These are phyloP conservation scores for Colletotrichum caudatum DNA, from an alignment of 2,329 filamentous ascomycete species.

Conservation along the genomic window DNA sequence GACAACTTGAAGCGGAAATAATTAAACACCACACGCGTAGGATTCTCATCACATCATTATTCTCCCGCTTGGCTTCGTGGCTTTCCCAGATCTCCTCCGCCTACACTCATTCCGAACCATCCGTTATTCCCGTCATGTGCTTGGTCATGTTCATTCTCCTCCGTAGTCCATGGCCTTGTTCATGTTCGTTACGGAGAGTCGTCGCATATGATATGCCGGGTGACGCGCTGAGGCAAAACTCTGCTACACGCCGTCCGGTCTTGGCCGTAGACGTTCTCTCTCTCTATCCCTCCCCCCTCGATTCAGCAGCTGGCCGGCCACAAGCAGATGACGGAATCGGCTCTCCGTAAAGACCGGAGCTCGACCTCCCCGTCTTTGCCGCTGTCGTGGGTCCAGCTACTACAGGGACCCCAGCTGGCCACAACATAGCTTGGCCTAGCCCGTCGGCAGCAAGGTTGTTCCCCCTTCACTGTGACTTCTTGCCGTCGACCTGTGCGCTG, in stretches of 20 bases:
- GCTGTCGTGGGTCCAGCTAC: neutral
- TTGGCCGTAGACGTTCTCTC: neutral
- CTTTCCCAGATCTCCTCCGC: neutral
- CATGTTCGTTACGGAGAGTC: neutral
- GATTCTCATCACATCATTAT: slow-evolving; percentile 7
- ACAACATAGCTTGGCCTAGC: neutral
- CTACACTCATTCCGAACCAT: neutral
- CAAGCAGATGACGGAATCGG: neutral
- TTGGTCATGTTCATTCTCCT: slow-evolving; percentile 9
- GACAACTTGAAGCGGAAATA: neutral
- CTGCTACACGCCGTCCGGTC: neutral
- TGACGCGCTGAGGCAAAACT: neutral
- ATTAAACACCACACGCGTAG: slow-evolving; percentile 1
- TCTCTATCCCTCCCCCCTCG: neutral
- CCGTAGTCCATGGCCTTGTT: neutral
- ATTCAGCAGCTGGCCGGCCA: neutral
- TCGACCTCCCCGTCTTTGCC: neutral
- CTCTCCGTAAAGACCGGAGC: neutral
- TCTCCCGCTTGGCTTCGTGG: too few species aligned
- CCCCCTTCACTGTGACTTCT: slow-evolving; percentile 53
- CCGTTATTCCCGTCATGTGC: neutral
- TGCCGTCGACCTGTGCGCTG: slow-evolving; percentile 48
- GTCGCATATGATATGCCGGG: neutral
- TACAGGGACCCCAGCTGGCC: neutral
- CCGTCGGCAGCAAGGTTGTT: neutral